phyloP scores from a whole-genome alignment of 768 basidiomycete species.

The Ephemerocybe angulata region DNA sequence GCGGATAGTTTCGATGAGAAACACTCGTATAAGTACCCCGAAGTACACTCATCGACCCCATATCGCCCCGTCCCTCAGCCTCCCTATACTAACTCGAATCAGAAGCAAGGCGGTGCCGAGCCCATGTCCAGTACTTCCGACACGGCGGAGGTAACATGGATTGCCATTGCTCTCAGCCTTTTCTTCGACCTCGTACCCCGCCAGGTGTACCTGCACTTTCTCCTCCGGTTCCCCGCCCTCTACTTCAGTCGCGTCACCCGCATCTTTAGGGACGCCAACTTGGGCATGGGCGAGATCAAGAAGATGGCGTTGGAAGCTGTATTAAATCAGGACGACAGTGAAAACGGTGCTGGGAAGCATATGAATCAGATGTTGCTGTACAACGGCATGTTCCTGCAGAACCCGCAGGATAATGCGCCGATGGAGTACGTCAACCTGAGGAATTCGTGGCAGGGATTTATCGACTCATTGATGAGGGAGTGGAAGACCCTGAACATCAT shows the following conservation, averaged over 20 bases:
- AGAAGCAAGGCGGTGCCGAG: too few species aligned
- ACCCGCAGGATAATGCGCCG: conserved; percentile 8
- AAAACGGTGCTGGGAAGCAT: too few species aligned
- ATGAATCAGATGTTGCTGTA: conserved; percentile 2
- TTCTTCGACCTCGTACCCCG: conserved; percentile 19
- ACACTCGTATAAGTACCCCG: too few species aligned
- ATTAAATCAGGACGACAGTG: too few species aligned
- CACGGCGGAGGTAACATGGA: not conserved
- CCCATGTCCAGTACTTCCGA: too few species aligned
- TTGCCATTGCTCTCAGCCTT: not conserved
- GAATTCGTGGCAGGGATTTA: conserved; percentile 24
- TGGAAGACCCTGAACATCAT: conserved; percentile 29
- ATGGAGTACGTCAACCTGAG: conserved; percentile 17
- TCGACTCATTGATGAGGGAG: conserved; percentile 25
- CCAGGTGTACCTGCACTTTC: conserved; percentile 29
- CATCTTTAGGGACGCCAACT: conserved; percentile 56
- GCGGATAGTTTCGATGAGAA: too few species aligned
- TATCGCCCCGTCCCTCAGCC: too few species aligned
- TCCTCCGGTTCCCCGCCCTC: conserved; percentile 56
- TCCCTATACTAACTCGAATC: too few species aligned
- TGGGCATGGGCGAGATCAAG: not conserved
- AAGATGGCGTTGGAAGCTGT: not conserved
- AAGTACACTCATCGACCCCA: too few species aligned
- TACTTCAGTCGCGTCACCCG: conserved; percentile 65
- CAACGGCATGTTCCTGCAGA: not conserved